phyloP scores from a whole-genome alignment of 1,284 basidiomycete genomes.

The Xerocomus cyaneibrunnescens region DNA sequence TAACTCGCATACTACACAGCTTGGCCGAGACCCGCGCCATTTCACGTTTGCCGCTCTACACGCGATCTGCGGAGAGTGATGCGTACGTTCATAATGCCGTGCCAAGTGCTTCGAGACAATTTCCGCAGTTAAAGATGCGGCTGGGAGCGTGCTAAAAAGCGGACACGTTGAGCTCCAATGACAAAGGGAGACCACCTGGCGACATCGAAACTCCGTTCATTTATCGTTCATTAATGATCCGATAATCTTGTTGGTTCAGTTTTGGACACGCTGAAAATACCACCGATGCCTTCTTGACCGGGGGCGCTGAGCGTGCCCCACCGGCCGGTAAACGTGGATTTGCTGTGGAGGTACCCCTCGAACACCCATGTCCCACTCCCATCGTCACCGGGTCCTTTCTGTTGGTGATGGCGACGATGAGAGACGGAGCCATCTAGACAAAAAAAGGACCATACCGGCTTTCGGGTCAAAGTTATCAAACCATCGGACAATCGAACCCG shows the following conservation, averaged over 20 bases:
- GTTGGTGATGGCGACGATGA: constrained; percentile 2
- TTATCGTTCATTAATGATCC: constrained; percentile 28
- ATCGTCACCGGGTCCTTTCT: constrained; percentile 32
- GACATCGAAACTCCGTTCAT: constrained; percentile 30
- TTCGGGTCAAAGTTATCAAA: constrained; percentile 43
- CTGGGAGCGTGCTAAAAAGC: constrained; percentile 5
- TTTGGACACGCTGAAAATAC: constrained; percentile 58
- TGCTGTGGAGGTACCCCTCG: constrained; percentile 32
- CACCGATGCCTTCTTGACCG: constrained; percentile 38
- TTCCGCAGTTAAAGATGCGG: constrained; percentile 30
- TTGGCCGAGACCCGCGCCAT: constrained; percentile 7
- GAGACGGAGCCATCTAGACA: background rate
- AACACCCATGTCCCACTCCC: constrained; percentile 37
- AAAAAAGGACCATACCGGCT: constrained; percentile 29
- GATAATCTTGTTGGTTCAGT: constrained; percentile 31
- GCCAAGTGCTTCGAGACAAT: constrained; percentile 23
- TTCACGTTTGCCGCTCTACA: constrained; percentile 15
- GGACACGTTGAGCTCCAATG: background rate
- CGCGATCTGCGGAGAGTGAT: constrained; percentile 15
- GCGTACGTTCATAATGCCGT: constrained; percentile 14
- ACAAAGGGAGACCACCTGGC: constrained; percentile 2
- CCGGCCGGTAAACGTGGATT: constrained; percentile 30
- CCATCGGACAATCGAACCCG: constrained; percentile 53
- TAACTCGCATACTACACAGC: constrained; percentile 24
- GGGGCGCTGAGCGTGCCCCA: constrained; percentile 25